Conservation (phyloP, 2,329 filamentous ascomycete species). For the Pseudofabraea citricarpa region DNA sequence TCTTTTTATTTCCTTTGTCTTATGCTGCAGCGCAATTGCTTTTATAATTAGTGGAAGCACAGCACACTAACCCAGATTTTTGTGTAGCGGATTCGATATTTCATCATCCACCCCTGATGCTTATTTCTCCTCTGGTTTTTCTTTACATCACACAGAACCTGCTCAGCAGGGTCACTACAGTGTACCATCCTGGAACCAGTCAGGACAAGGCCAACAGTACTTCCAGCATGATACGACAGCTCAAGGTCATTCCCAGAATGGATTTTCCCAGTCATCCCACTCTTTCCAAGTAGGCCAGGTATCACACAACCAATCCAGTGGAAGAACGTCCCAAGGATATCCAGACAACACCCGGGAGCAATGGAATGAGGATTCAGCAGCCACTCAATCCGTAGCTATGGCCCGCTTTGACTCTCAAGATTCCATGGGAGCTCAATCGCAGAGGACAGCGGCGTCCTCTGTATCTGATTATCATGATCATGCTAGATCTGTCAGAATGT, state of each 20-base stretch:
- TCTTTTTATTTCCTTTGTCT: slow-evolving; percentile 7
- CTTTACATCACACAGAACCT: slow-evolving; percentile 29
- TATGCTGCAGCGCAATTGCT: slow-evolving; percentile 10
- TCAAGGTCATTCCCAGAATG: slow-evolving; percentile 20
- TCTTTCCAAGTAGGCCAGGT: slow-evolving; percentile 19
- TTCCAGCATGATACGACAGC: slow-evolving; percentile 21
- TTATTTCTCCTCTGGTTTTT: slow-evolving; percentile 21
- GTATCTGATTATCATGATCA: slow-evolving; percentile 22
- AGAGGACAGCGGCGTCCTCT: slow-evolving; percentile 19
- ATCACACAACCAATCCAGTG: slow-evolving; percentile 11
- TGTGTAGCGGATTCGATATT: slow-evolving; percentile 22
- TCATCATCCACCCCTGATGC: slow-evolving; percentile 13
- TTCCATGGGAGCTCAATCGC: slow-evolving; percentile 22
- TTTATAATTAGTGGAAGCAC: slow-evolving; percentile 19
- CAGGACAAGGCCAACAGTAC: slow-evolving; percentile 29
- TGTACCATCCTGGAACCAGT: slow-evolving; percentile 24
- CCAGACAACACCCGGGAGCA: slow-evolving; percentile 13
- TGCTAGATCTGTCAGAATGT: slow-evolving; percentile 21
- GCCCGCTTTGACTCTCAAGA: slow-evolving; percentile 24
- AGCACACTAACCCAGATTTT: slow-evolving; percentile 28
- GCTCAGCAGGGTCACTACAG: slow-evolving; percentile 23
- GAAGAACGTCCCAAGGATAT: slow-evolving; percentile 5
- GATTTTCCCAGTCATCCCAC: slow-evolving; percentile 23
- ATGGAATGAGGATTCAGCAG: slow-evolving; percentile 21
- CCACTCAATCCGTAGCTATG: slow-evolving; percentile 21